These are phyloP conservation scores for Adiantum capillusveneris DNA, from an alignment of 75 land plant genomes.

Conservation along the genomic window DNA sequence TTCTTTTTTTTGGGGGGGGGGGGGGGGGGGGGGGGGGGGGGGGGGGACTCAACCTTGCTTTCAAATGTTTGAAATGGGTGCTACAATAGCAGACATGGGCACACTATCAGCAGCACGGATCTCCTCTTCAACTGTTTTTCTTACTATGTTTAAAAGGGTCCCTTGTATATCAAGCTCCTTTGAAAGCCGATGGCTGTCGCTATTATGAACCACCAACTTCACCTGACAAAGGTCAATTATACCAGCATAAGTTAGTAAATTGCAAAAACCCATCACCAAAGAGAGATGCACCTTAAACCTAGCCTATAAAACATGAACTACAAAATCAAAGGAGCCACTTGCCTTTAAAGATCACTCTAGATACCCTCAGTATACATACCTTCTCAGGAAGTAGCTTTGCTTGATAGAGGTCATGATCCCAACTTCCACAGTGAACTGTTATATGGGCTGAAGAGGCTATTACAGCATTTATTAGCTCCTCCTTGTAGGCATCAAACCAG, in stretches of 20 bases:
- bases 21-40: too few relatives aligned
- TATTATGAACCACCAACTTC: slow-evolving; percentile 20
- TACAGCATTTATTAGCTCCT: slow-evolving; percentile 23
- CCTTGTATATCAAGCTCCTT: slow-evolving; percentile 16
- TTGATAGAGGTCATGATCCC: slow-evolving; percentile 36
- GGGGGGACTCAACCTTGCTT: too few relatives aligned
- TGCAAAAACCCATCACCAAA: not conserved
- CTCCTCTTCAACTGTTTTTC: not conserved
- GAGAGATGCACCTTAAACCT: not conserved
- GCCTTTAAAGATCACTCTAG: too few relatives aligned
- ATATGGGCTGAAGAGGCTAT: slow-evolving; percentile 18
- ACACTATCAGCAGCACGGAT: not conserved
- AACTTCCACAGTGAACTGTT: slow-evolving; percentile 30
- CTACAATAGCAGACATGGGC: too few relatives aligned
- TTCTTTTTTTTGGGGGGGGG: too few relatives aligned
- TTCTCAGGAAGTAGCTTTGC: slow-evolving; percentile 35
- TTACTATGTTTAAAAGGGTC: slow-evolving; percentile 12
- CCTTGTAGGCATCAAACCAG: slow-evolving; percentile 21
- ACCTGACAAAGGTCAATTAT: slow-evolving; percentile 8
- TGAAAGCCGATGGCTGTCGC: slow-evolving; percentile 26
- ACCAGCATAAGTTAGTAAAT: not conserved
- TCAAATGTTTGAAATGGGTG: too few relatives aligned
- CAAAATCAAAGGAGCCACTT: not conserved
- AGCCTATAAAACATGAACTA: not conserved
- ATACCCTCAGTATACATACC: slow-evolving; percentile 9